Evolutionary conservation across 257 asterid genomes (phyloP), one percentile per base, ranked within the genome.

Genomic region (Anisodus acutangulus): DNA sequence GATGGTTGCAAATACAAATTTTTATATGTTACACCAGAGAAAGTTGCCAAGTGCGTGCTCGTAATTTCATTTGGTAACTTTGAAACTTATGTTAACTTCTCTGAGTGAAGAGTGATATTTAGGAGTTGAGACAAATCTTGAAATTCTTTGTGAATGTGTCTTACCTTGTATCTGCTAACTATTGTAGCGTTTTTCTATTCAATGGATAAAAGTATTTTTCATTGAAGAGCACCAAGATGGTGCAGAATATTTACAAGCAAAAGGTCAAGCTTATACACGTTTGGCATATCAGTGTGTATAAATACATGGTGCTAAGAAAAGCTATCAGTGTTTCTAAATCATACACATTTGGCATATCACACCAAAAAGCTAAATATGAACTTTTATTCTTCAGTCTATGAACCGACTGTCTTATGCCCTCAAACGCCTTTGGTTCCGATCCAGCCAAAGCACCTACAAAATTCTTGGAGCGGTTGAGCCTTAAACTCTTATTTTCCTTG

Each of bases 1-100:
- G 95, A 91, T 60, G 71, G 86, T 86, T 92, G 96, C 90, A 93
- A 86, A 86, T 93, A 95, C 95, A 93, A 93, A 90, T 91, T 97
- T 86, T 88, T 97, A 72, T 97, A 93, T 89, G 98, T 97, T 88
- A 97, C 99, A 86, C 98, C 98, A 37, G 98, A 97, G 91, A 97
- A 97, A 89, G 94, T 97, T 79, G 98, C 99, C 55, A 97, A 87
- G 99, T 95, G 87, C 83, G 98, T 93, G 58, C 58, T 78, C n/a
- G 39, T 80, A 26, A 51, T 79, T 51, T 37, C 78, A 81, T 82
- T 41, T 68, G 16, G 55, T 84, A 78, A 53, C 49, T 26, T 78
- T 78, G 81, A 78, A 78, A 71, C 37, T 71, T n/a, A 9, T 71
- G 58, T 26, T n/a, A 71, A 71, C 79, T 71, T 71, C 39, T 71